Base-by-base conservation (phyloP, 225 moss, liverwort and hornwort species). In the Anthoceros angustus region DNA sequence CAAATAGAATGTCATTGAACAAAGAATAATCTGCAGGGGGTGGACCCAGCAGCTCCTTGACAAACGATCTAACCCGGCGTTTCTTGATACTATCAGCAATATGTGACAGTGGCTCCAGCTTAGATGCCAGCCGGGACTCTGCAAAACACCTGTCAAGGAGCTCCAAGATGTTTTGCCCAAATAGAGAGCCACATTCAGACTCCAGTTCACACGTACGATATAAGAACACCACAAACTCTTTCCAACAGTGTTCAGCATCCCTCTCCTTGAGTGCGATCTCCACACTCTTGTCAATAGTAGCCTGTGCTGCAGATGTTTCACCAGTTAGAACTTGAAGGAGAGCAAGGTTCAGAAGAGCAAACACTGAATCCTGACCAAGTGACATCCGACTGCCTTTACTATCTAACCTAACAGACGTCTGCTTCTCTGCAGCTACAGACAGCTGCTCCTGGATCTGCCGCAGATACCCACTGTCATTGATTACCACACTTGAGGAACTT, bases 191-290 rank as follows among this genome's bases (percentile, higher is more conserved):
- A 69, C 74, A 63, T 49, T 73, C 74, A 25, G 2, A 18, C 9
- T 60, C 69, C 42, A 45, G 63, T 65, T 39, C 67, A 55, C 76
- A 68, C 9, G 72, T 43, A 40, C 62, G 25, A 42, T 62, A 61
- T 25, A 49, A 73, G 41, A 76, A 79, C 72, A 72, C 70, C 63
- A 81, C 75, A 50, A 90, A 72, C 71, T 90, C 90, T 77, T 78
- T 87, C 87, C 87, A 90, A 63, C 87, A 85, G 65, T 83, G 83
- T 42, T 72, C 70, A 60, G 73, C 68, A 41, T 85, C 87, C 75
- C 80, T 74, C 67, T 74, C 75, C 64, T 63, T 63, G n/a, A 72
- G 66, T 61, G 87, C 83, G 42, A 70, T 69, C 73, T 85, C 85
- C 72, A 83, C 72, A 55, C 85, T 81, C 60, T 63, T 85, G 23